Conservation (phyloP, 73 alveolate genomes). For the Tetrahymena borealis region DNA sequence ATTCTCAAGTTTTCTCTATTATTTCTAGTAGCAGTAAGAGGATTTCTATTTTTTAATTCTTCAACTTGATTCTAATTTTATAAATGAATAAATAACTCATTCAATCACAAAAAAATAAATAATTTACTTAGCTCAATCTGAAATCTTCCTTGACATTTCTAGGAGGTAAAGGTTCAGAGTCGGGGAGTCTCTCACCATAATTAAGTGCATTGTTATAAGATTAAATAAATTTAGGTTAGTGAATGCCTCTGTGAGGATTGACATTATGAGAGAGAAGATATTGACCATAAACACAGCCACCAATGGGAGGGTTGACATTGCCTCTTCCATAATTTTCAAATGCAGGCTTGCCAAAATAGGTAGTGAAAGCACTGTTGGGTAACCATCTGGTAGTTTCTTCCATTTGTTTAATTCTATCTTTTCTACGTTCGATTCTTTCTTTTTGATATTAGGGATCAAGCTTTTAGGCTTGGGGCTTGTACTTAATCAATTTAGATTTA, state of each 20-base stretch:
- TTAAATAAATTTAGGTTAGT: slow-evolving; percentile 82
- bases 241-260: slow-evolving; percentile 85
- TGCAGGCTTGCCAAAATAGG: slow-evolving; percentile 96
- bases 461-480: slow-evolving; percentile 9
- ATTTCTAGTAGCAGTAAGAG: slow-evolving; percentile 17
- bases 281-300: slow-evolving; percentile 91
- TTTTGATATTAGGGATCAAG: slow-evolving; percentile 31
- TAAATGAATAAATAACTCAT: slow-evolving; percentile 42
- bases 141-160: slow-evolving; percentile 71
- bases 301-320: slow-evolving; percentile 87
- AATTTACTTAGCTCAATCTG: slow-evolving; percentile 55
- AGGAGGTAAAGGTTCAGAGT: slow-evolving; percentile 66
- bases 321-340: slow-evolving; percentile 92
- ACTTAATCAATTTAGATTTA: not conserved
- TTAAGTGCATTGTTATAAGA: slow-evolving; percentile 80
- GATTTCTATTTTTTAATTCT: slow-evolving; percentile 20
- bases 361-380: slow-evolving; percentile 87
- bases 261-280: slow-evolving; percentile 90
- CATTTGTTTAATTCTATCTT: slow-evolving; percentile 63
- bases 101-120: no score
- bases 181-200: slow-evolving; percentile 57
- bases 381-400: slow-evolving; percentile 92
- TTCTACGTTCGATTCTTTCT: slow-evolving; percentile 29
- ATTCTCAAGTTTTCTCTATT: slow-evolving; percentile 14
- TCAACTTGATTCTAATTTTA: slow-evolving; percentile 19